These are phyloP conservation scores for Debaryomycetaceae sp. DNA, from an alignment of 1,139 yeast genomes.

Conservation along the genomic window DNA sequence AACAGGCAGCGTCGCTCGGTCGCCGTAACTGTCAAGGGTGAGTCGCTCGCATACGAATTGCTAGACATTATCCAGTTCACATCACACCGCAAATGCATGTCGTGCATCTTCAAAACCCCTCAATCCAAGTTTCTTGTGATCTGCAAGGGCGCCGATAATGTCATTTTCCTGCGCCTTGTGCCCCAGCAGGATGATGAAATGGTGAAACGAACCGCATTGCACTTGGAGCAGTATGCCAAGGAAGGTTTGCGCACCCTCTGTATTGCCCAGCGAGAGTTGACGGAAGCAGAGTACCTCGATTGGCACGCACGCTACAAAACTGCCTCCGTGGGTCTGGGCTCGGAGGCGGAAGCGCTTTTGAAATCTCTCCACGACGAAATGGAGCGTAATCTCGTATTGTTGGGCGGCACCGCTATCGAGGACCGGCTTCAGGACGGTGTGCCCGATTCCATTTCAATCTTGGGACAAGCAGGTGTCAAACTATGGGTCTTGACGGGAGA, in stretches of 20 bases:
- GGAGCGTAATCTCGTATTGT: conserved; percentile 57
- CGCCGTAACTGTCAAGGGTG: conserved; percentile 65
- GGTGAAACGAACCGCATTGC: conserved; percentile 57
- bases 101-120: conserved; percentile 38
- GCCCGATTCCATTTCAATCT: conserved; percentile 79
- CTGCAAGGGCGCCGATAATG: conserved; percentile 93
- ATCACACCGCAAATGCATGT: conserved; percentile 79
- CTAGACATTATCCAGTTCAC: conserved; percentile 76
- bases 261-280: conserved; percentile 71
- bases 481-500: conserved; percentile 98
- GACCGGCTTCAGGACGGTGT: conserved; percentile 94
- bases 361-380: conserved; percentile 73
- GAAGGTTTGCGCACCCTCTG: conserved; percentile 95
- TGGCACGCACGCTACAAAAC: conserved; percentile 66
- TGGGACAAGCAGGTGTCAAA: conserved; percentile 87
- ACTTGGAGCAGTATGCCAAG: conserved; percentile 86
- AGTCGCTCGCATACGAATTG: conserved; percentile 57
- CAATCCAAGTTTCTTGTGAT: conserved; percentile 45
- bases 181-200: conserved; percentile 22
- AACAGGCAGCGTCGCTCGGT: conserved; percentile 68
- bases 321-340: conserved; percentile 64
- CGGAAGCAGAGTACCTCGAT: conserved; percentile 45
- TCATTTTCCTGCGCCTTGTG: conserved; percentile 66
- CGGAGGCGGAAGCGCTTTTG: conserved; percentile 66
- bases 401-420: conserved; percentile 98